Conservation (phyloP, 2,329 filamentous ascomycete species). For the Emmonsiellopsis sp. region DNA sequence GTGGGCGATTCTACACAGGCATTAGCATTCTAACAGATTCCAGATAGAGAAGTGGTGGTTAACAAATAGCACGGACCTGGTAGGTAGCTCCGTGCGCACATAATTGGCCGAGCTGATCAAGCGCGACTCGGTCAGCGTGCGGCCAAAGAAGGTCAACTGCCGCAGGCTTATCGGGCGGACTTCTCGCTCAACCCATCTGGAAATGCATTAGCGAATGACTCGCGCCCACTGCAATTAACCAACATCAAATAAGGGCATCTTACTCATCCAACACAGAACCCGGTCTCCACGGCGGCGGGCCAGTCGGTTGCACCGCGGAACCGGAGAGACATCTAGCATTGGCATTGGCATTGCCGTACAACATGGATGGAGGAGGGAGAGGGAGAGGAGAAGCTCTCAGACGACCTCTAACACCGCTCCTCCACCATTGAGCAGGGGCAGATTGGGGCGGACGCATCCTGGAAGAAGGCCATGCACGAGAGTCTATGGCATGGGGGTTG, state of each 20-base stretch:
- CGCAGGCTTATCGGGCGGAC: constrained; percentile 91
- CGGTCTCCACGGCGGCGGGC: constrained; percentile 46
- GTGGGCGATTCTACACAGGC: constrained; percentile 62
- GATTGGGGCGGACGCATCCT: no score
- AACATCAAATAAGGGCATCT: constrained; percentile 10
- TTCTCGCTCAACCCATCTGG: constrained; percentile 84
- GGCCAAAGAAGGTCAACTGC: constrained; percentile 94
- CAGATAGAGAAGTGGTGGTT: neutral
- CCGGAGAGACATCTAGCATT: constrained; percentile 11
- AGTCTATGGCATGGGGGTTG: no score
- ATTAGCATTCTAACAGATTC: neutral
- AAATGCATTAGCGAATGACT: neutral
- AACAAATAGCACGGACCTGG: constrained; percentile 44
- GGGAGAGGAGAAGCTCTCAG: constrained; percentile 11
- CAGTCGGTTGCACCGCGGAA: constrained; percentile 15
- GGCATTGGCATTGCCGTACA: neutral
- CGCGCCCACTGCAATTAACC: constrained; percentile 14
- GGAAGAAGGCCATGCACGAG: no score
- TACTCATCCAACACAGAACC: constrained; percentile 53
- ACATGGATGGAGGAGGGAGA: no score
- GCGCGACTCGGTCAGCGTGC: constrained; percentile 80
- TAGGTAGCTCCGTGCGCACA: constrained; percentile 87
- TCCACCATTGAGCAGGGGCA: neutral
- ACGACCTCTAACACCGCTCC: constrained; percentile 3
- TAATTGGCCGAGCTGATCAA: constrained; percentile 95